Conservation (phyloP, 345 rosid genomes). For the Aurinia saxatilis region DNA sequence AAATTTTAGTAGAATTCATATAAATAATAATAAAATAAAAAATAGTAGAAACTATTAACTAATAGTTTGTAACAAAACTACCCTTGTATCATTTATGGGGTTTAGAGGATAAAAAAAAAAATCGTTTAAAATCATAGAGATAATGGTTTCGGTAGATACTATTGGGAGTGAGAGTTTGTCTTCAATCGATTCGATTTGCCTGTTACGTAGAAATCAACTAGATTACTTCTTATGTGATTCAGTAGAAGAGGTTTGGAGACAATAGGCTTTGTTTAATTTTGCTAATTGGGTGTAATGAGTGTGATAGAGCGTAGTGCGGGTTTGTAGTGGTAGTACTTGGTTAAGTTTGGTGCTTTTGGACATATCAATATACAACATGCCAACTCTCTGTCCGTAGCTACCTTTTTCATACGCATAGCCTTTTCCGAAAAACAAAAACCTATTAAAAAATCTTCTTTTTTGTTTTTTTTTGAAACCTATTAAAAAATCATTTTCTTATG, state of each 20-base stretch:
- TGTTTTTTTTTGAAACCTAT: no score
- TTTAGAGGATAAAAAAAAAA: no score
- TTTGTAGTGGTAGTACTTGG: slow-evolving; percentile 15
- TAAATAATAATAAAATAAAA: no score
- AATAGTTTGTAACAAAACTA: no score
- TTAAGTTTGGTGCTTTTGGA: slow-evolving; percentile 26
- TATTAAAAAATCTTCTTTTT: no score
- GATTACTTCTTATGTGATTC: not conserved
- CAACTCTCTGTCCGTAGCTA: slow-evolving; percentile 18
- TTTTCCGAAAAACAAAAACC: no score
- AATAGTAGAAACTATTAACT: no score
- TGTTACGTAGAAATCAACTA: not conserved
- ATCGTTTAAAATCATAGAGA: not conserved
- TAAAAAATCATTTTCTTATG: not conserved
- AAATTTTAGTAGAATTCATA: no score
- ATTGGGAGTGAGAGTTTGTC: slow-evolving; percentile 17
- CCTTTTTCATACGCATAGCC: slow-evolving; percentile 14
- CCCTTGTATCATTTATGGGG: no score
- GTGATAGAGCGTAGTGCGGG: slow-evolving; percentile 21
- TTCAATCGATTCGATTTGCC: slow-evolving; percentile 1
- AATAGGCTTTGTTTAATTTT: slow-evolving; percentile 15
- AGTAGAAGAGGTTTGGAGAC: slow-evolving; percentile 11
- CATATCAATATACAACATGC: slow-evolving; percentile 16
- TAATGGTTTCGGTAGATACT: slow-evolving; percentile 12
- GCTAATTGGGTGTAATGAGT: slow-evolving; percentile 6